phyloP scores from a whole-genome alignment of 441 rosid genomes.

The Gossypium gossypioides region DNA sequence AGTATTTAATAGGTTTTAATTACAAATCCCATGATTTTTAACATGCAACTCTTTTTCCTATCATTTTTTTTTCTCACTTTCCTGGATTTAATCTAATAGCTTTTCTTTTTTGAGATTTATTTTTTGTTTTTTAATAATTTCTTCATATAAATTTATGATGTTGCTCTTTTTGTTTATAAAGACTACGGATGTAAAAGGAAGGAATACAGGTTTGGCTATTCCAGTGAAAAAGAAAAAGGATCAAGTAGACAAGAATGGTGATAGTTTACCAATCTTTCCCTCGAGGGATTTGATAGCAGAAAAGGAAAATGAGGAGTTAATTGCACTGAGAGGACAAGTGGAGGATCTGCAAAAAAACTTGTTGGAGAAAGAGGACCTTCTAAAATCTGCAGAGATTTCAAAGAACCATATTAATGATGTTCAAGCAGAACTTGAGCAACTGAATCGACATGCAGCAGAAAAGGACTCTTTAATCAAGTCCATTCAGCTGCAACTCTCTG shows the following conservation, averaged over 20 bases:
- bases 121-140: not conserved
- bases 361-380: slow-evolving; percentile 67
- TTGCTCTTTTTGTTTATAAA: slow-evolving; percentile 17
- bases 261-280: slow-evolving; percentile 32
- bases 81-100: not conserved
- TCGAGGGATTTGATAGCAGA: slow-evolving; percentile 42
- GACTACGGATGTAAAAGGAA: slow-evolving; percentile 47
- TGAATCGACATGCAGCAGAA: slow-evolving; percentile 47
- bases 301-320: slow-evolving; percentile 53
- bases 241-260: slow-evolving; percentile 35
- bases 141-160: slow-evolving; percentile 6
- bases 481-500: slow-evolving; percentile 59
- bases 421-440: slow-evolving; percentile 43
- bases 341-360: slow-evolving; percentile 59
- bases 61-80: not conserved
- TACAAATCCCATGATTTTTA: not conserved
- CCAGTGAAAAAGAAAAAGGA: slow-evolving; percentile 59
- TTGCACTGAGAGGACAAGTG: slow-evolving; percentile 51
- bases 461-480: slow-evolving; percentile 62
- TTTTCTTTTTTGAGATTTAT: not conserved
- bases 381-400: slow-evolving; percentile 50
- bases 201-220: slow-evolving; percentile 46
- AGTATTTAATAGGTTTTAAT: not conserved
- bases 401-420: slow-evolving; percentile 39
- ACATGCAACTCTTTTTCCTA: not conserved